Evolutionary conservation across 257 asterid species (phyloP), one percentile per base, ranked within the genome.

Genomic region (Salvia miltiorrhiza): DNA sequence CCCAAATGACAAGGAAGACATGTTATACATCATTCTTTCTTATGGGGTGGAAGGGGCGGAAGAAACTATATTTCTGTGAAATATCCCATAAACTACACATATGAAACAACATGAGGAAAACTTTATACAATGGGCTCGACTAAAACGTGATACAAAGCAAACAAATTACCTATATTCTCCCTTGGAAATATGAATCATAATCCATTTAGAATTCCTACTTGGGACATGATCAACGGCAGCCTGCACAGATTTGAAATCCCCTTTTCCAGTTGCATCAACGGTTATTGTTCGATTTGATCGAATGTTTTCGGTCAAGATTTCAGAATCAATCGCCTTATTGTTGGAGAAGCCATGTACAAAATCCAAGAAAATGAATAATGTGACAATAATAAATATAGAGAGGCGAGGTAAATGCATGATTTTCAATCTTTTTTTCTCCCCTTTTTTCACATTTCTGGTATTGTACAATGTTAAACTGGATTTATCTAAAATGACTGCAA

Each of bases 191-290:
- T 89, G 85, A 69, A 92, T 86, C 64, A 78, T 73, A 55, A 80
- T 32, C 96, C 95, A 92, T 47, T 92, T 39, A 21, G 89, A 73
- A 72, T 92, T 89, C n/a, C 86, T 83, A 43, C 75, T 76, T 3
- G 98, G 95, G 32, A 89, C 84, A 59, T 84, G 76, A 76, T 92
- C 85, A 72, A 89, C 65, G 57, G 98, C 98, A 57, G 84, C 80
- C 63, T 81, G 97, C 44, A 90, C 73, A 17, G 92, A 63, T 65
- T 63, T 75, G 84, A 89, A 92, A 43, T 89, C 81, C 33, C 92
- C 98, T 0, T 79, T n/a, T 20, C 98, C 98, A 30, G 76, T 53
- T 26, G 67, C 60, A 72, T 89, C 92, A 24, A 92, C 98, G 1
- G 45, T 58, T 32, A 84, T 70, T 23, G 89, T 79, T 0, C 69